A percentile compares a stretch with the other conserved stretches of the same genome.
Conservation (phyloP, 345 rosid genomes). For the Rhodamnia argentea region DNA sequence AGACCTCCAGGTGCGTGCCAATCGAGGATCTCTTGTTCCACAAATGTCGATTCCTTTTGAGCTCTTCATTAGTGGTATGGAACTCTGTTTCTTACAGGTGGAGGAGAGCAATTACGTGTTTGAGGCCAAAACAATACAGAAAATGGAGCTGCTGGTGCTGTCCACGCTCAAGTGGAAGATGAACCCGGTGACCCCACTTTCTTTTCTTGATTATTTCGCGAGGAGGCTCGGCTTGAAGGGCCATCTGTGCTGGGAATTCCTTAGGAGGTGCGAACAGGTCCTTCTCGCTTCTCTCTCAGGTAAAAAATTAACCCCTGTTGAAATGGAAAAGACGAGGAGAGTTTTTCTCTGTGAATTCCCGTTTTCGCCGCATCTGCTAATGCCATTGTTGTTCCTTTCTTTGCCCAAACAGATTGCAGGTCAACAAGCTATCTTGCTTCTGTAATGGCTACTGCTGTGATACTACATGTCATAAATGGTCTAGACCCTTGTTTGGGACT, state of each 20-base stretch:
- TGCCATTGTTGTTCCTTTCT: background rate
- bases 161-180: conserved; percentile 73
- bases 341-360: background rate
- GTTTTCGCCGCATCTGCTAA: background rate
- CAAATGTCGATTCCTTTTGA: background rate
- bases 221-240: conserved; percentile 55
- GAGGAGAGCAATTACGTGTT: conserved; percentile 46
- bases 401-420: conserved; percentile 32
- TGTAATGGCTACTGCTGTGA: conserved; percentile 45
- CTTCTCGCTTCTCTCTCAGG: conserved; percentile 42
- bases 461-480: conserved; percentile 35
- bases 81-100: conserved; percentile 22
- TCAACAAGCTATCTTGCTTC: conserved; percentile 42
- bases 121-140: conserved; percentile 23
- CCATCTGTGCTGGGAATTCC: conserved; percentile 39
- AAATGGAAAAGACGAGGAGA: background rate
- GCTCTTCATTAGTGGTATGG: background rate
- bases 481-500: conserved; percentile 28
- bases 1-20: conserved; percentile 49
- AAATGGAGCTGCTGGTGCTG: conserved; percentile 65
- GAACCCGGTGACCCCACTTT: conserved; percentile 62
- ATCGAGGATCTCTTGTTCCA: background rate
- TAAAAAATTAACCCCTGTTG: background rate
- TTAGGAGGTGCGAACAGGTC: conserved; percentile 37
- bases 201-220: conserved; percentile 50